Conservation (phyloP, 306 rosid species). For the Carpinus fangiana region DNA sequence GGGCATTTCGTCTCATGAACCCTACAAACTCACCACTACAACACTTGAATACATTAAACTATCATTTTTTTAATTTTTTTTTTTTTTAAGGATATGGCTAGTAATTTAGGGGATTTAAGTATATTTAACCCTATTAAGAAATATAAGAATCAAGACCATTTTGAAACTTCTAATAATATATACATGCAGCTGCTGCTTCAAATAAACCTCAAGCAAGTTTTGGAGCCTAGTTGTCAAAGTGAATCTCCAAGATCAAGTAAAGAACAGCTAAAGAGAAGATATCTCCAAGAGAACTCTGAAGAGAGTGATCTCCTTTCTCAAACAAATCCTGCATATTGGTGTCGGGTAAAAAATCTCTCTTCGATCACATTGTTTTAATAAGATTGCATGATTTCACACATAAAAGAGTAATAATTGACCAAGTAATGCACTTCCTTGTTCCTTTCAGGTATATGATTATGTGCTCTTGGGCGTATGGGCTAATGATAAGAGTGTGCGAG, state of each 20-base stretch:
- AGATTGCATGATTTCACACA: too few relatives aligned
- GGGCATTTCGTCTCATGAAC: too few relatives aligned
- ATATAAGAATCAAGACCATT: neutral
- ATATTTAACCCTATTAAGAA: neutral
- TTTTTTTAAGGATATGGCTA: too few relatives aligned
- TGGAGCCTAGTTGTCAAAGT: conserved; percentile 28
- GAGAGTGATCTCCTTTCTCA: neutral
- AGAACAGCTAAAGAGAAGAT: conserved; percentile 17
- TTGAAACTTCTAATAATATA: neutral
- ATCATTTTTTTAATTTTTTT: too few relatives aligned
- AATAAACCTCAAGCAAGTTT: conserved; percentile 25
- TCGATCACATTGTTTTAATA: too few relatives aligned
- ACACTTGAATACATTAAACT: too few relatives aligned
- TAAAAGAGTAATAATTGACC: too few relatives aligned
- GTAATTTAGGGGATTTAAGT: too few relatives aligned
- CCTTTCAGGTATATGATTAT: conserved; percentile 23
- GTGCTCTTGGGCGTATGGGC: conserved; percentile 28
- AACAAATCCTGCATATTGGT: conserved; percentile 16
- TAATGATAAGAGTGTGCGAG: conserved; percentile 22
- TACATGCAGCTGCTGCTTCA: conserved; percentile 26
- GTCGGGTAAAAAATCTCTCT: conserved; percentile 6
- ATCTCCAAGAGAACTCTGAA: conserved; percentile 8
- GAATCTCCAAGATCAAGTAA: conserved; percentile 18
- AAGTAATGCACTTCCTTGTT: neutral
- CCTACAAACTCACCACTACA: too few relatives aligned